Conservation (phyloP, 805 yeast genomes). For the Candida tallmaniae region DNA sequence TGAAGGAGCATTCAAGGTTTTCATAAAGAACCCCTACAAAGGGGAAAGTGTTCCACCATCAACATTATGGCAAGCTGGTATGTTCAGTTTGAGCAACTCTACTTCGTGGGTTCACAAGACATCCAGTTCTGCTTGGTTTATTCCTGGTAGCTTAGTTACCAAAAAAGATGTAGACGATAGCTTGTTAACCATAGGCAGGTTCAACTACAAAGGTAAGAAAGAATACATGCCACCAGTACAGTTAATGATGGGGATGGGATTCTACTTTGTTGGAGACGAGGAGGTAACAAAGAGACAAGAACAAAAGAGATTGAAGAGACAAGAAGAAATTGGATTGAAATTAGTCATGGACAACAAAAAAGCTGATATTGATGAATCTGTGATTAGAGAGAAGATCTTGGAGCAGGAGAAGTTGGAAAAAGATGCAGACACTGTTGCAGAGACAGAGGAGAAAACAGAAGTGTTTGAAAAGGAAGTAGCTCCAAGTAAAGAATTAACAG, state of each 20-base stretch:
- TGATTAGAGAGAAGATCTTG: slow-evolving; percentile 10
- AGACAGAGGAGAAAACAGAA: slow-evolving; percentile 9
- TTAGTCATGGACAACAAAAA: slow-evolving; percentile 33
- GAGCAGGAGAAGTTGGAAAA: slow-evolving; percentile 12
- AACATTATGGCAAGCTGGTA: slow-evolving; percentile 85
- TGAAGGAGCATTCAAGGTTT: slow-evolving; percentile 69
- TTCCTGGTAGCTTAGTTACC: slow-evolving; percentile 62
- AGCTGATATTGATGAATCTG: slow-evolving; percentile 27
- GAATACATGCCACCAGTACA: slow-evolving; percentile 73
- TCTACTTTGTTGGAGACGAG: slow-evolving; percentile 67
- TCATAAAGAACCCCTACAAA: slow-evolving; percentile 73
- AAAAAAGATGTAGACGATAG: slow-evolving; percentile 62
- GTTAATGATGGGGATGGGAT: slow-evolving; percentile 84
- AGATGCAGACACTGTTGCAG: slow-evolving; percentile 15
- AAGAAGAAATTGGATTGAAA: slow-evolving; percentile 35
- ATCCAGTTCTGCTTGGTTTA: slow-evolving; percentile 81
- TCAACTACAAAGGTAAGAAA: slow-evolving; percentile 52
- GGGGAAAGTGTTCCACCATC: slow-evolving; percentile 77
- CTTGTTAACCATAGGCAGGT: slow-evolving; percentile 57
- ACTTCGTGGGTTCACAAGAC: slow-evolving; percentile 88
- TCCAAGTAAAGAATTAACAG: neutral
- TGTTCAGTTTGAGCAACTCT: slow-evolving; percentile 74
- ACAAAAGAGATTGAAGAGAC: slow-evolving; percentile 24
- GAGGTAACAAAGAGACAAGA: slow-evolving; percentile 39
- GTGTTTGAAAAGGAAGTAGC: neutral